Conservation (phyloP, 441 rosid species). For the Corymbia calophylla region DNA sequence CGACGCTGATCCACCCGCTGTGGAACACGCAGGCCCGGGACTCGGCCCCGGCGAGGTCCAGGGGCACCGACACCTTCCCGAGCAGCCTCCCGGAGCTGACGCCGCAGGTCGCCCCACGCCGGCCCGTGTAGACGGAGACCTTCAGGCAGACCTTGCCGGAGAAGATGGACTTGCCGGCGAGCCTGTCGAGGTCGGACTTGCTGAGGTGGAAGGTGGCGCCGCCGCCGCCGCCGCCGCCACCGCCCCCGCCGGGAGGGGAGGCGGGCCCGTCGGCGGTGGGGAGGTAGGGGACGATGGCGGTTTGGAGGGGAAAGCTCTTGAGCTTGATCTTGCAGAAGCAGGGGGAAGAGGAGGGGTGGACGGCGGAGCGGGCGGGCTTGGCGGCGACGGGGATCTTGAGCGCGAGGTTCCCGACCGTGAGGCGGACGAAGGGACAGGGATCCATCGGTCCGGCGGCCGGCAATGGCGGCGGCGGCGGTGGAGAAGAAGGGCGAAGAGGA, state of each 20-base stretch:
- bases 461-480: fast-evolving
- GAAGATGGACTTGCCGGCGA: slow-evolving; percentile 47
- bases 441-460: slow-evolving; percentile 35
- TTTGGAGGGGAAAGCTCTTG: slow-evolving; percentile 51
- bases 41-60: slow-evolving; percentile 58
- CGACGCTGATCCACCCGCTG: slow-evolving; percentile 68
- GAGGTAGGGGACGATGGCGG: slow-evolving; percentile 53
- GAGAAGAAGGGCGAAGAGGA: neutral
- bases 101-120: slow-evolving; percentile 63
- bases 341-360: slow-evolving; percentile 70
- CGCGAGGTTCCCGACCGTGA: slow-evolving; percentile 59
- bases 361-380: slow-evolving; percentile 56
- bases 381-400: slow-evolving; percentile 61
- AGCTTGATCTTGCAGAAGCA: slow-evolving; percentile 80
- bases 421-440: slow-evolving; percentile 87
- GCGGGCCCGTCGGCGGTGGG: slow-evolving; percentile 26
- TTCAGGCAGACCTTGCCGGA: slow-evolving; percentile 34
- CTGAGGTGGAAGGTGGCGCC: slow-evolving; percentile 75
- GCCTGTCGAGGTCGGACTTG: slow-evolving; percentile 44
- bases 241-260: slow-evolving; percentile 1
- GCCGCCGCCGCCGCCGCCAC: neutral
- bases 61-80: slow-evolving; percentile 63
- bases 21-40: slow-evolving; percentile 49
- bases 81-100: slow-evolving; percentile 55
- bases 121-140: slow-evolving; percentile 68